Base-by-base conservation (phyloP, 768 basidiomycete species). In the Amanita phalloides region DNA sequence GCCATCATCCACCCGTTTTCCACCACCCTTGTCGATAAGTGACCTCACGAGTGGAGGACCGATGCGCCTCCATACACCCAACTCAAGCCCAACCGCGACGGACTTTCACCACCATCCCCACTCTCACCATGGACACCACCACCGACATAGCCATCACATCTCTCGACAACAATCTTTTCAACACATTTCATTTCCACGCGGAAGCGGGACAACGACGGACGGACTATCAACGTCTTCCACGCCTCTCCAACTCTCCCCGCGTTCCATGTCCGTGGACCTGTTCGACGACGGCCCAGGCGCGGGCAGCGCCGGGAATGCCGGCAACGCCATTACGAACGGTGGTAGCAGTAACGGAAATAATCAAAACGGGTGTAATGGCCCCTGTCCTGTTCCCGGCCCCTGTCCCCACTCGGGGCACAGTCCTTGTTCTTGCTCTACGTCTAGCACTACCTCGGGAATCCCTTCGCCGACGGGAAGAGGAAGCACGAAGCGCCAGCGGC, bases 141-240 rank as follows among this genome's bases (percentile, higher is more conserved):
- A 66, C 36, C 68, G 66, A 30, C 66, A 66, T n/a, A 66, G 70
- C 6, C 68, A 69, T 37, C 38, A 20, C 20, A 76, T 81, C 42
- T 80, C 81, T 39, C 71, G 79, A 25, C 79, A 82, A 57, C 79
- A 79, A 51, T 78, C 76, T 56, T 77, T 77, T 69, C 78, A 81
- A 58, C 79, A 81, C 57, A 66, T 76, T 50, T 61, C 70, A n/a
- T 68, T 66, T 53, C 58, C 61, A 44, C 62, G 68, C 14, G 50
- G 50, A n/a, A 36, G 13, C 20, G 42, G 43, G 13, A 17, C 23
- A 14, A 21, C 11, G 25, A 35, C 39, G 9, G 68, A 71, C 25
- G 62, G 62, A 43, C 60, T 63, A 3, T 61, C 64, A 5, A 8
- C 53, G 8, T 23, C 53, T 7, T 67, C 70, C 8, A 63, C 70